Evolutionary conservation across 352 stramenopile species (phyloP).

Genomic region (Globisporangium canariense): DNA sequence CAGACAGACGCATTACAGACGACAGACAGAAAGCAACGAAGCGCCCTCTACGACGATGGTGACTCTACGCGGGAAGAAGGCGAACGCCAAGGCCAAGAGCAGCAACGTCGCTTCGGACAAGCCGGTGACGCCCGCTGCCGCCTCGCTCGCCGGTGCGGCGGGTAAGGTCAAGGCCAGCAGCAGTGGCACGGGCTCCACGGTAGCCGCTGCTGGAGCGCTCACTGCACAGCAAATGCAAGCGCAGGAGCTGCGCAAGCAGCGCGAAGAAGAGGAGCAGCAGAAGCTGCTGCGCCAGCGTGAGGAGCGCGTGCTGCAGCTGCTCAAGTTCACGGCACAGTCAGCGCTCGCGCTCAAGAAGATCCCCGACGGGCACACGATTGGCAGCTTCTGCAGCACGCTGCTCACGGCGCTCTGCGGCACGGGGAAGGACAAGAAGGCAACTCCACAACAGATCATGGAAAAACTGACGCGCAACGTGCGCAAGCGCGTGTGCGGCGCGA

Average conservation of each 20-base stretch:
- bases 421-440: constrained; percentile 46
- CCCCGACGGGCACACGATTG: constrained; percentile 17
- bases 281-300: constrained; percentile 33
- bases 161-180: constrained; percentile 22
- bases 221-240: constrained; percentile 18
- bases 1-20: background rate
- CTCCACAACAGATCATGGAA: constrained; percentile 52
- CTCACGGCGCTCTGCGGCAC: constrained; percentile 47
- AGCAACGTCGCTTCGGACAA: constrained; percentile 35
- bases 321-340: constrained; percentile 48
- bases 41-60: constrained; percentile 37
- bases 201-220: background rate
- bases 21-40: background rate
- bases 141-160: constrained; percentile 14
- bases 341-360: constrained; percentile 27
- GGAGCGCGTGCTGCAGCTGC: constrained; percentile 38
- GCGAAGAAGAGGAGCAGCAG: constrained; percentile 27
- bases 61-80: constrained; percentile 69
- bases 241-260: constrained; percentile 24
- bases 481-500: constrained; percentile 77
- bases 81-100: constrained; percentile 56
- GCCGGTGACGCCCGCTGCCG: constrained; percentile 21
- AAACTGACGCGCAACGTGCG: constrained; percentile 58
- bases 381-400: constrained; percentile 40
- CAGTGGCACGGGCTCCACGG: constrained; percentile 6